Conservation (phyloP, 352 stramenopile genomes). For the Phytophthora pinifolia region DNA sequence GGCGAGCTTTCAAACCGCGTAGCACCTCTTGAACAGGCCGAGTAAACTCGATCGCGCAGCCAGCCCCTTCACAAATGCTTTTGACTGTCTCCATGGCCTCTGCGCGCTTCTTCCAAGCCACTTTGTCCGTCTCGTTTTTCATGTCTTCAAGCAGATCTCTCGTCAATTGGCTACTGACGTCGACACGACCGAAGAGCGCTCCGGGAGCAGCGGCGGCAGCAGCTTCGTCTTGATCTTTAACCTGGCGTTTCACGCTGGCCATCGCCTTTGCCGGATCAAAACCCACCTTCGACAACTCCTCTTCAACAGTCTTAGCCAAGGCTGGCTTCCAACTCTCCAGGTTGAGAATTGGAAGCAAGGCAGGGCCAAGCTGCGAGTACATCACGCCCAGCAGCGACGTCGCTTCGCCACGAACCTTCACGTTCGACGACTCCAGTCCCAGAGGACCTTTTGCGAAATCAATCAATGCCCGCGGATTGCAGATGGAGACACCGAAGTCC, state of each 20-base stretch:
- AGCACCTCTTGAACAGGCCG: conserved; percentile 80
- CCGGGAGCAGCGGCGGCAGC: conserved; percentile 46
- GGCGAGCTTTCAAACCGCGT: conserved; percentile 68
- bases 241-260: conserved; percentile 59
- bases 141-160: conserved; percentile 87
- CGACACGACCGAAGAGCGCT: conserved; percentile 70
- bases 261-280: conserved; percentile 66
- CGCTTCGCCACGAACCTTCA: conserved; percentile 69
- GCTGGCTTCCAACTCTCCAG: conserved; percentile 86
- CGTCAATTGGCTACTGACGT: conserved; percentile 80
- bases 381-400: conserved; percentile 72
- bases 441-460: conserved; percentile 75
- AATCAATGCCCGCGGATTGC: conserved; percentile 69
- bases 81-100: conserved; percentile 82
- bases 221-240: conserved; percentile 74
- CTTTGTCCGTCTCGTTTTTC: conserved; percentile 85
- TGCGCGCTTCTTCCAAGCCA: conserved; percentile 82
- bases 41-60: conserved; percentile 82
- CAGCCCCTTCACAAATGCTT: conserved; percentile 74
- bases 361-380: conserved; percentile 84
- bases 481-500: conserved; percentile 76
- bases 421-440: conserved; percentile 78
- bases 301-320: conserved; percentile 69
- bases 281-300: conserved; percentile 81
- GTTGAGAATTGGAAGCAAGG: conserved; percentile 76